A percentile compares a stretch with the other conserved stretches of the same genome.
Evolutionary conservation across 495 filamentous ascomycete genomes (phyloP).

Genomic region (Cercophora newfieldiana): DNA sequence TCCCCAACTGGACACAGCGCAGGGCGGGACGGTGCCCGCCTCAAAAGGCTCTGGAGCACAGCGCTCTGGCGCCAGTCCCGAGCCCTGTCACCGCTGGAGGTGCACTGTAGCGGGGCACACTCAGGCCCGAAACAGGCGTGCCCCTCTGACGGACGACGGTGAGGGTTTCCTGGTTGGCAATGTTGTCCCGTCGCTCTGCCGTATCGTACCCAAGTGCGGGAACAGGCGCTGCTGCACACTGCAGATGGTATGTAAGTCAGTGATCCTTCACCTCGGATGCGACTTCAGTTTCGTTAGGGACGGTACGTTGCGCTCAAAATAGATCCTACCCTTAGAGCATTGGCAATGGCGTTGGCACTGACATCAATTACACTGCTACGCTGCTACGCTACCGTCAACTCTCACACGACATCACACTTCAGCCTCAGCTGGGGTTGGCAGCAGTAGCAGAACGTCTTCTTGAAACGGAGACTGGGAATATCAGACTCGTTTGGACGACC

Average conservation of each 20-base stretch:
- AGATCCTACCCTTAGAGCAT: background rate
- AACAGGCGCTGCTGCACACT: background rate
- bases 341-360: background rate
- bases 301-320: background rate
- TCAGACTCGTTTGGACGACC: background rate
- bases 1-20: conserved; percentile 25
- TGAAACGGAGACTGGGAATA: background rate
- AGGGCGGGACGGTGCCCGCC: conserved; percentile 1
- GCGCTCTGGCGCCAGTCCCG: conserved; percentile 17
- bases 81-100: conserved; percentile 7
- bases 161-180: background rate
- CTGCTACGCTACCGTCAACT: background rate
- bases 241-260: background rate
- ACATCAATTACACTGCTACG: no score
- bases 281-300: background rate
- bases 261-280: background rate
- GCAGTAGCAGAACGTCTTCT: background rate
- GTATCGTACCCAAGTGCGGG: conserved; percentile 1
- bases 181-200: background rate
- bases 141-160: background rate
- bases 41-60: background rate
- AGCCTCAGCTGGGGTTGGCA: background rate
- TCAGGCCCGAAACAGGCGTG: background rate
- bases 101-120: background rate
- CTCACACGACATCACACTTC: background rate